Evolutionary conservation across 257 asterid genomes (phyloP), one percentile per base, ranked within the genome.

Genomic region (Fraxinus pennsylvanica): DNA sequence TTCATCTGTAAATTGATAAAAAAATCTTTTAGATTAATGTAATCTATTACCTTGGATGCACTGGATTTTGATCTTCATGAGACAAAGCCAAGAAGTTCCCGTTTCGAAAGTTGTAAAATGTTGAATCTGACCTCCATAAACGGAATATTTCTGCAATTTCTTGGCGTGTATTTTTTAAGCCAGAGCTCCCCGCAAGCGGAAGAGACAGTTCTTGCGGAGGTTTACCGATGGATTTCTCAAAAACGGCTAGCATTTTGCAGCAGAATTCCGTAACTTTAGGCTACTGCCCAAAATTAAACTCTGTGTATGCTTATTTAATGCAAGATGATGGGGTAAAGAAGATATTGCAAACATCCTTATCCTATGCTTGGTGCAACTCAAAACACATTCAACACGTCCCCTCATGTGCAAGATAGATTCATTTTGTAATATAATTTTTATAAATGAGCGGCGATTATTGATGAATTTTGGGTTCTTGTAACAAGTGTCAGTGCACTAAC

Each of bases 1-100:
- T 10, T 68, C 4, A 36, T 27, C 59, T 45, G 22, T 72, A 72
- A 43, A 52, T 30, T 21, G 2, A 1, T n/a, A 32, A 52, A 25
- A 77, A 33, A 33, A 10, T 21, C 3, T 67, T 21, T 8, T 9
- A 33, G 9, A 68, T 17, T 2, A 47, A 21, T 0, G 9, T 22
- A 72, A 9, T 15, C 6, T 9, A 54, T 25, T 79, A 88, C 95
- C 95, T 88, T 33, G 92, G 95, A 29, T 74, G 76, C 32, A 61
- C 74, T 76, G 89, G 94, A 81, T 52, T 83, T 80, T 87, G 92
- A 78, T 79, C 85, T 38, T 80, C 85, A 76, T 84, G 92, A 0
- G 94, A 85, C 68, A 92, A 32, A 69, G 92, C 94, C 90, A 90
- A 71, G 90, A 88, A 90, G 79, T 86, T 88, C 41, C 87, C 88